These are phyloP conservation scores for Camellia granthamiana DNA, from an alignment of 148 eudicot species.

Conservation along the genomic window DNA sequence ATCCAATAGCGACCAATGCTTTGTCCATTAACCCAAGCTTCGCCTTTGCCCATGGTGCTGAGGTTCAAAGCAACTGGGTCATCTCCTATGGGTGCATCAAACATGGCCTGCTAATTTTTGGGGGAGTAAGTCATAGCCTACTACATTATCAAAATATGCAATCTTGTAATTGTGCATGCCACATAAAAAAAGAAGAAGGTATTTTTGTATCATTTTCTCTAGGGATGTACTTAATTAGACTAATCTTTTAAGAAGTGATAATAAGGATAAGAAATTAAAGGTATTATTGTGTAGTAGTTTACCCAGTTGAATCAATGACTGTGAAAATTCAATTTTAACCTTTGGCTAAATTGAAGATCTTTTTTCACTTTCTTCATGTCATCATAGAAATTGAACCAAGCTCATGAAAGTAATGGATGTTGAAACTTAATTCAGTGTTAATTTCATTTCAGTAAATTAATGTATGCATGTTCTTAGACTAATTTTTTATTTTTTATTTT, in stretches of 20 bases:
- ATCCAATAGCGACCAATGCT: slow-evolving; percentile 68
- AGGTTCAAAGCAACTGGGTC: slow-evolving; percentile 49
- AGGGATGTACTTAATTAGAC: not conserved
- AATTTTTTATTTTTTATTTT: not conserved
- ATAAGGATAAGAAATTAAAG: not conserved
- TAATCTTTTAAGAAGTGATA: not conserved
- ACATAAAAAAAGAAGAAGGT: not conserved
- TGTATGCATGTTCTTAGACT: not conserved
- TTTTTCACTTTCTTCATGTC: not conserved
- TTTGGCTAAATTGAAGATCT: not conserved
- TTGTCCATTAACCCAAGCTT: slow-evolving; percentile 64
- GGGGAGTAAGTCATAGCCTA: slow-evolving; percentile 21
- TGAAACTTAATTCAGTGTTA: not conserved
- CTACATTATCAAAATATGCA: not conserved
- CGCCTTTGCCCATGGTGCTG: slow-evolving; percentile 56
- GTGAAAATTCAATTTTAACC: not conserved
- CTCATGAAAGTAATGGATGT: not conserved
- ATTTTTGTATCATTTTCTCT: not conserved
- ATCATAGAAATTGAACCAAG: not conserved
- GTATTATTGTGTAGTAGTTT: not conserved
- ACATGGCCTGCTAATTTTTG: slow-evolving; percentile 28
- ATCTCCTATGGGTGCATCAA: slow-evolving; percentile 44
- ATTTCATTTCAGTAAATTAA: not conserved
- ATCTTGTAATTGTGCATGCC: too few relatives aligned
- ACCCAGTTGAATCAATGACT: not conserved